Conservation (phyloP, 805 yeast species). For the Zygoascus biomembranicola region DNA sequence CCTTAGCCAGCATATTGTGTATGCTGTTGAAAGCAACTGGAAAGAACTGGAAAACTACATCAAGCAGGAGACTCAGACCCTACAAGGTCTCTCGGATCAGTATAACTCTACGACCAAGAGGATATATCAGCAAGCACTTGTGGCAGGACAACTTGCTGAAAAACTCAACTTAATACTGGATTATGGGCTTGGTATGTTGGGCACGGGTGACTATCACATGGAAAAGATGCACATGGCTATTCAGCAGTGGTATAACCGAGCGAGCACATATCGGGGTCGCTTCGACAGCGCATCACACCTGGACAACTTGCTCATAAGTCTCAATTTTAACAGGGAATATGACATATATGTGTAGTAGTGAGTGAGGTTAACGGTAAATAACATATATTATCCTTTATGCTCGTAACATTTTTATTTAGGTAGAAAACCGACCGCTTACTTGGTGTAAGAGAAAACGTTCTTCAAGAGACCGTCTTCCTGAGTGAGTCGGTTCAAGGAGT, state of each 20-base stretch:
- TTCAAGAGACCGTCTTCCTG: slow-evolving; percentile 97
- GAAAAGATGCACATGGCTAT: neutral
- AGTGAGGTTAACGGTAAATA: neutral
- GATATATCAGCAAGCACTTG: neutral
- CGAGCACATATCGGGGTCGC: neutral
- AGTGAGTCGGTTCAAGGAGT: slow-evolving; percentile 97
- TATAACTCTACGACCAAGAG: neutral
- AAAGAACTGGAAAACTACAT: neutral
- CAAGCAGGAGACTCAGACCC: neutral
- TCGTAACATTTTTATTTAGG: slow-evolving; percentile 1
- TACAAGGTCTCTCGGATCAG: neutral
- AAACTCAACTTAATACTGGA: neutral
- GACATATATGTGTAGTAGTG: neutral
- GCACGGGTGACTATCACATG: neutral
- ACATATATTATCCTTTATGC: neutral
- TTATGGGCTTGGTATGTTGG: neutral
- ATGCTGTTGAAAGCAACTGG: neutral
- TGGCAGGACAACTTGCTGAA: neutral
- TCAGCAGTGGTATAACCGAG: neutral
- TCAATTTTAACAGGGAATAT: slow-evolving; percentile 2
- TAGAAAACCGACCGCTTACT: slow-evolving; percentile 19
- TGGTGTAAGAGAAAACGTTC: slow-evolving; percentile 43
- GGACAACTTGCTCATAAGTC: neutral
- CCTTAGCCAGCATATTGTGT: neutral
- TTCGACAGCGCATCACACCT: neutral